A percentile compares a stretch with the other conserved stretches of the same genome.
These are phyloP conservation scores for Pichia paraexigua DNA, from an alignment of 805 yeast species.

Conservation along the genomic window DNA sequence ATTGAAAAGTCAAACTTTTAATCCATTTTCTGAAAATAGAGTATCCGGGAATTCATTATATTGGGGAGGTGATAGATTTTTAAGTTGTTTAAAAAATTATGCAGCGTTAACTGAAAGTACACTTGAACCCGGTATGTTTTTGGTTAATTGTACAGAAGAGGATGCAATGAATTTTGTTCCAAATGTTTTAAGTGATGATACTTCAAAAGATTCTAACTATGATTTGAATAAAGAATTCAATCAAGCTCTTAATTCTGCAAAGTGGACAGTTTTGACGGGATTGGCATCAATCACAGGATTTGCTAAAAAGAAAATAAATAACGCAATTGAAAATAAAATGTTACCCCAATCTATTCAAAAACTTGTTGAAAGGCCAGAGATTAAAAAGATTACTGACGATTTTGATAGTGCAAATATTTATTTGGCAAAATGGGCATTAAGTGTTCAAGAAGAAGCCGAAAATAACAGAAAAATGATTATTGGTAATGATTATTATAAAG, in stretches of 20 bases:
- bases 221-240: conserved; percentile 32
- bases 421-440: conserved; percentile 94
- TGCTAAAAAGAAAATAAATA: conserved; percentile 58
- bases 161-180: conserved; percentile 58
- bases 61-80: conserved; percentile 90
- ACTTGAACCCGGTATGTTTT: conserved; percentile 61
- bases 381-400: conserved; percentile 72
- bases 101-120: conserved; percentile 62
- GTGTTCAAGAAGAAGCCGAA: conserved; percentile 86
- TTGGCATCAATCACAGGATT: conserved; percentile 70
- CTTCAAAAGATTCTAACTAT: conserved; percentile 24
- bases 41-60: conserved; percentile 43
- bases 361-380: conserved; percentile 69
- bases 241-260: conserved; percentile 54
- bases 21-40: conserved; percentile 55
- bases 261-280: conserved; percentile 80
- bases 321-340: conserved; percentile 35
- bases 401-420: conserved; percentile 90
- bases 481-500: conserved; percentile 51
- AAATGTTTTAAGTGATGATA: conserved; percentile 30
- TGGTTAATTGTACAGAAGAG: conserved; percentile 69
- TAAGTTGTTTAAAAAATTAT: conserved; percentile 43
- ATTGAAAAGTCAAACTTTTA: conserved; percentile 54
- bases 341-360: conserved; percentile 52
- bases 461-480: conserved; percentile 44